Evolutionary conservation across 352 stramenopile genomes (phyloP).

Genomic region (Globisporangium okanoganense): DNA sequence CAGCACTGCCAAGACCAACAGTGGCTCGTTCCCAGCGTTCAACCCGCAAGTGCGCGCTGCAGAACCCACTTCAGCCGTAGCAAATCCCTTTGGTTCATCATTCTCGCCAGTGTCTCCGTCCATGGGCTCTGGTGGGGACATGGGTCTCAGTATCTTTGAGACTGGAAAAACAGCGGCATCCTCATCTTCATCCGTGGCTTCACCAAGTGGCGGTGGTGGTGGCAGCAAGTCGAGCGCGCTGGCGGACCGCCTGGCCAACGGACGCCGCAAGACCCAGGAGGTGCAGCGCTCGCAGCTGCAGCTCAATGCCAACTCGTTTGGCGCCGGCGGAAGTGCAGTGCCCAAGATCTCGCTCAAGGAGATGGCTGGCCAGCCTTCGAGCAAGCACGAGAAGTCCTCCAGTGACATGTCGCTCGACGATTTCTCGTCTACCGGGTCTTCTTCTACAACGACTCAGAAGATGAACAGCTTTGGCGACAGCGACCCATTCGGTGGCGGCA

Average conservation of each 20-base stretch:
- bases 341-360: conserved; percentile 64
- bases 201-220: conserved; percentile 10
- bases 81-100: conserved; percentile 21
- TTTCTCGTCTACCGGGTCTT: conserved; percentile 34
- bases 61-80: conserved; percentile 15
- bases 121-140: background rate
- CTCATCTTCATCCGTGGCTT: background rate
- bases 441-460: background rate
- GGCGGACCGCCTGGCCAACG: conserved; percentile 52
- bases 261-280: conserved; percentile 69
- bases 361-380: conserved; percentile 20
- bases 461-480: conserved; percentile 15
- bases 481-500: conserved; percentile 16
- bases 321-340: conserved; percentile 11
- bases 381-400: background rate
- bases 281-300: conserved; percentile 53
- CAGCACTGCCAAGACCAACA: conserved; percentile 25
- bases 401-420: conserved; percentile 41
- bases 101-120: conserved; percentile 7
- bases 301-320: conserved; percentile 56
- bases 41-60: conserved; percentile 16
- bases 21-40: conserved; percentile 21
- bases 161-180: background rate
- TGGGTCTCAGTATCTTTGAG: conserved; percentile 17
- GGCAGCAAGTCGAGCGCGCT: conserved; percentile 60